Base-by-base conservation (phyloP, 2,329 filamentous ascomycete genomes). In the Aspergillus ibericus region DNA sequence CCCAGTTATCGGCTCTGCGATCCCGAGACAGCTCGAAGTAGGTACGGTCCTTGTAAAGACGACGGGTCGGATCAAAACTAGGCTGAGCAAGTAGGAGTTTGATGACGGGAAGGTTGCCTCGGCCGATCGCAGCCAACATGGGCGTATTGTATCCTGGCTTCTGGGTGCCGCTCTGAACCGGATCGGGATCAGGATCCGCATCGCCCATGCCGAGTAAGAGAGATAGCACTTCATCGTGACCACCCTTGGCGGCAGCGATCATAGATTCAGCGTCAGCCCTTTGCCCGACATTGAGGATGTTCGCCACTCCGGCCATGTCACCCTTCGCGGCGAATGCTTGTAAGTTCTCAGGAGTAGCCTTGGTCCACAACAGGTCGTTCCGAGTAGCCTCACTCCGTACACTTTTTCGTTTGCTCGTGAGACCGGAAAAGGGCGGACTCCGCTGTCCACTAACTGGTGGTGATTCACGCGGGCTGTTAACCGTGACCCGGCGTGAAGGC, bases 91-190 rank as follows among this genome's bases (percentile, higher is more conserved):
- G 80, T 7, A 97, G 82, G 10, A 96, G 79, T 58, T 89, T 85
- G 46, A 99, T 86, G 58, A 97, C 91, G 65, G 91, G 90, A 51
- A 95, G 83, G 67, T 96, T 95, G 4, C 85, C 86, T 66, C 93
- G 89, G 15, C 95, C 93, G 64, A 99, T 97, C 1, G 95, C 93
- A 59, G 93, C 92, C 36, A 97, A 84, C 81, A 99, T 96, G 1
- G 95, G 95, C 1, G 93, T 98, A 53, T 93, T 89, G 68, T 90
- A 88, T 58, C 95, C 92, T 42, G 83, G 77, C 59, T 85, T 80
- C 29, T 83, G 82, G 59, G 79, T 79, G 49, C 66, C 64, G 15
- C 73, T 74, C 8, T 80, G 69, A 48, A 92, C 75, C 12, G 90
- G 85, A 6, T 83, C 80, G 32, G 92, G 92, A 66, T 95, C 91